Evolutionary conservation across 2,329 filamentous ascomycete species (phyloP), one percentile per base, ranked within the genome.

Genomic region (Stagonosporopsis vannaccii): DNA sequence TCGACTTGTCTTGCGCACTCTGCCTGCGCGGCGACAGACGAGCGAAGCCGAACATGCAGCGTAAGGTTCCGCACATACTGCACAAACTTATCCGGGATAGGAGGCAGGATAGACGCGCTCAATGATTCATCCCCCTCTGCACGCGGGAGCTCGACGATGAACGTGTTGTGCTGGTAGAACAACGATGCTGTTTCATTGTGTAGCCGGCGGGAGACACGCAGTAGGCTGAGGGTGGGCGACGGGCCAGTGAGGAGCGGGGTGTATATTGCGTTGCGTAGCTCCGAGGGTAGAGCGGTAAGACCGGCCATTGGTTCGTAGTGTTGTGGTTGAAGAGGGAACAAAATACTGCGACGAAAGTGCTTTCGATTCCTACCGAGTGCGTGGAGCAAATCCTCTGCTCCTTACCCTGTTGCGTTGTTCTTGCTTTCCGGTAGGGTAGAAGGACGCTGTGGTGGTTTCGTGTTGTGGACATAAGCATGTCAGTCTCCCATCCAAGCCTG

Each of bases 221-320:
- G 59, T 6, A 69, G 12, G 5, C 58, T 56, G 8, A 64, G 46
- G 8, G 36, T 35, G 9, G 47, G 22, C 15, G 37, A 11, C 22
- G 39, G 17, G n/a, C 22, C 12, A 15, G 19, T 28, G 19, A 42
- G 62, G 26, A 69, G 33, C 26, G 57, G 19, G 8, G 47, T 26
- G 40, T 66, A 71, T 1, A 70, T 39, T 8, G 26, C 41, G 40
- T 69, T 68, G 22, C 65, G 61, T 11, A 68, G 30, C 46, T 70
- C 67, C 7, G 59, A 43, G 9, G 65, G 65, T 2, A 66, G 39
- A 9, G 58, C 28, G n/a, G 25, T 36, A 22, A 66, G 56, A 6
- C 15, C n/a, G 6, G 53, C 39, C 60, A 67, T n/a, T n/a, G n/a
- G n/a, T n/a, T n/a, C n/a, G 9, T 19, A 7, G 15, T 6, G 17